Conservation (phyloP, 2,329 filamentous ascomycete species). For the Mollisia scopiformis region DNA sequence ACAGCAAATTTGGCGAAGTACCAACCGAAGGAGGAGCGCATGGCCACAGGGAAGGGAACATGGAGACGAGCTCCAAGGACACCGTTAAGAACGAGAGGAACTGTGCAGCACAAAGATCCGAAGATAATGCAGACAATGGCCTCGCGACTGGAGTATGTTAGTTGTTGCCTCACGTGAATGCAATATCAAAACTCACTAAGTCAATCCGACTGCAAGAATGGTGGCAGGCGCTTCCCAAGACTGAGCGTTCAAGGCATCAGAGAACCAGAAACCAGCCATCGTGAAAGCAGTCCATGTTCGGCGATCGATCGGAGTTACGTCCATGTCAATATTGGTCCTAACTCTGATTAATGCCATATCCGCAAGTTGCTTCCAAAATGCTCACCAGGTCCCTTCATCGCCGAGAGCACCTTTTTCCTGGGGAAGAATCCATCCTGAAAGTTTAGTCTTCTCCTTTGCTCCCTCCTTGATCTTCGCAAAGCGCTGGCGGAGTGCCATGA, state of each 20-base stretch:
- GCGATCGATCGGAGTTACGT: slow-evolving; percentile 47
- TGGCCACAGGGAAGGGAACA: slow-evolving; percentile 48
- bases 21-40: slow-evolving; percentile 48
- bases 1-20: slow-evolving; percentile 43
- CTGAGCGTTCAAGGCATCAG: slow-evolving; percentile 47
- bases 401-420: slow-evolving; percentile 43
- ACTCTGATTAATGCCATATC: slow-evolving; percentile 1
- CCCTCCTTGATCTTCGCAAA: slow-evolving; percentile 35
- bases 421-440: slow-evolving; percentile 44
- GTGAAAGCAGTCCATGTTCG: slow-evolving; percentile 47
- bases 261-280: slow-evolving; percentile 49
- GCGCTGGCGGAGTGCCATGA: slow-evolving; percentile 28
- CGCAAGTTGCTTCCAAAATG: not conserved
- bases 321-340: slow-evolving; percentile 48
- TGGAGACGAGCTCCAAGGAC: slow-evolving; percentile 49
- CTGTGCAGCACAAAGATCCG: slow-evolving; percentile 58
- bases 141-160: slow-evolving; percentile 22
- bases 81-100: slow-evolving; percentile 51
- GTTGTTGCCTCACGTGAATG: not conserved
- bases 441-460: slow-evolving; percentile 39
- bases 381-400: slow-evolving; percentile 39
- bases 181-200: slow-evolving; percentile 35
- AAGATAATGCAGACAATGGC: slow-evolving; percentile 50
- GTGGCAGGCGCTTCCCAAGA: slow-evolving; percentile 48
- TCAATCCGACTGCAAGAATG: slow-evolving; percentile 49